phyloP scores from a whole-genome alignment of 306 rosid species.

The Herpetospermum pedunculosum region DNA sequence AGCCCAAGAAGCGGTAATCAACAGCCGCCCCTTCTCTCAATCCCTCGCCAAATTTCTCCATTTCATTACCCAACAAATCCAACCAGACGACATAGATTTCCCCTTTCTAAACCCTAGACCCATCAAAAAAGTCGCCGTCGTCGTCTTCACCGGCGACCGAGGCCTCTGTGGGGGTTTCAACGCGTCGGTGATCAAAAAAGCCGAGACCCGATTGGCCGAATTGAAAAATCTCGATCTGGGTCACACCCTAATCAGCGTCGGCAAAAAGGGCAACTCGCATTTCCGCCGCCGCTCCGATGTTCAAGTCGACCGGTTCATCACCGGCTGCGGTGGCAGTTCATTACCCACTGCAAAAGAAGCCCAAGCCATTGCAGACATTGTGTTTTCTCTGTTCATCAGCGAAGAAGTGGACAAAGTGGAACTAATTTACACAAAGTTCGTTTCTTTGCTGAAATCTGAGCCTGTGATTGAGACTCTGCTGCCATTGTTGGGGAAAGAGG shows the following conservation, averaged over 20 bases:
- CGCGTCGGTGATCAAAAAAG: conserved; percentile 31
- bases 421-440: conserved; percentile 54
- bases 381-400: conserved; percentile 51
- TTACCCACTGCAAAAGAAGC: conserved; percentile 58
- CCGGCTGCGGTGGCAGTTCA: conserved; percentile 6
- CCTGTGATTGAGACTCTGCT: conserved; percentile 63
- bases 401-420: conserved; percentile 81
- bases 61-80: conserved; percentile 41
- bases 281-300: conserved; percentile 21
- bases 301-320: conserved; percentile 37
- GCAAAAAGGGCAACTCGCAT: conserved; percentile 54
- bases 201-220: conserved; percentile 31
- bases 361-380: conserved; percentile 60
- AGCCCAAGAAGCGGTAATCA: conserved; percentile 74
- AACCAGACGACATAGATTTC: conserved; percentile 31
- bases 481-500: conserved; percentile 40
- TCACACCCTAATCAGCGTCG: conserved; percentile 49
- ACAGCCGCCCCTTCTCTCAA: conserved; percentile 53
- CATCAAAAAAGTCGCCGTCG: conserved; percentile 43
- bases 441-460: conserved; percentile 43
- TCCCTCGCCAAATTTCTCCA: conserved; percentile 36
- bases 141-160: conserved; percentile 47
- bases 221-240: conserved; percentile 34
- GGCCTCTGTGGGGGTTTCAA: conserved; percentile 78
- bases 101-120: conserved; percentile 39